phyloP scores from a whole-genome alignment of 176 grass and related monocot genomes.

The Musa beccarii region DNA sequence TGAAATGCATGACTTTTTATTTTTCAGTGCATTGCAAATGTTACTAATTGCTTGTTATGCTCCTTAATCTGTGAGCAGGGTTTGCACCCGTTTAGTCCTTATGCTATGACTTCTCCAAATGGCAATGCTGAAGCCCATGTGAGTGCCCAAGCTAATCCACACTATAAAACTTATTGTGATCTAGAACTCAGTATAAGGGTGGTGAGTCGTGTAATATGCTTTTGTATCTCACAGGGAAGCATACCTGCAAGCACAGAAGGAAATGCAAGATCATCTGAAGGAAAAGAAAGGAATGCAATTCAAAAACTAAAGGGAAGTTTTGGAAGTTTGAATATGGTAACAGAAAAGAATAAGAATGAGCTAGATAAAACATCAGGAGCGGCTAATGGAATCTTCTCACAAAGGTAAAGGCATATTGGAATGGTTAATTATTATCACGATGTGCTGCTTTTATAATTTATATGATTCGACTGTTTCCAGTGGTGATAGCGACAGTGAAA shows the following conservation, averaged over 20 bases:
- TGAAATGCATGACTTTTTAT: background rate
- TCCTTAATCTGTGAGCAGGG: conserved; percentile 32
- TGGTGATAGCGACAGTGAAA: conserved; percentile 43
- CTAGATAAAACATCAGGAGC: conserved; percentile 62
- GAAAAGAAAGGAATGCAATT: conserved; percentile 70
- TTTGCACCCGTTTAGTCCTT: conserved; percentile 70
- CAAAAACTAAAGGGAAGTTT: conserved; percentile 90
- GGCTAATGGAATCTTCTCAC: conserved; percentile 55
- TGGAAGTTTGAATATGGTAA: conserved; percentile 97
- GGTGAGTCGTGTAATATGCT: conserved; percentile 17
- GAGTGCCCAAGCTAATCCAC: conserved; percentile 23
- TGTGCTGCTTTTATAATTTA: background rate
- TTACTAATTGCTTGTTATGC: background rate
- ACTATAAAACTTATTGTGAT: conserved; percentile 1
- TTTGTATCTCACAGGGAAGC: background rate
- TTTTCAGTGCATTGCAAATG: background rate
- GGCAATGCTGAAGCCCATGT: conserved; percentile 69
- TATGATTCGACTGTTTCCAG: conserved; percentile 8
- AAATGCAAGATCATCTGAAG: conserved; percentile 63
- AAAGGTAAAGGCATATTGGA: conserved; percentile 39
- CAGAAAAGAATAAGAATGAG: conserved; percentile 56
- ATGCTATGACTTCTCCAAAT: conserved; percentile 61
- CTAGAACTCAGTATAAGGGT: conserved; percentile 2
- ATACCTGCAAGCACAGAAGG: conserved; percentile 32
- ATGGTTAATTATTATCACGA: background rate